Evolutionary conservation across 2,329 filamentous ascomycete species (phyloP), one percentile per base, ranked within the genome.

Genomic region (Chaetomiaceae sp.): DNA sequence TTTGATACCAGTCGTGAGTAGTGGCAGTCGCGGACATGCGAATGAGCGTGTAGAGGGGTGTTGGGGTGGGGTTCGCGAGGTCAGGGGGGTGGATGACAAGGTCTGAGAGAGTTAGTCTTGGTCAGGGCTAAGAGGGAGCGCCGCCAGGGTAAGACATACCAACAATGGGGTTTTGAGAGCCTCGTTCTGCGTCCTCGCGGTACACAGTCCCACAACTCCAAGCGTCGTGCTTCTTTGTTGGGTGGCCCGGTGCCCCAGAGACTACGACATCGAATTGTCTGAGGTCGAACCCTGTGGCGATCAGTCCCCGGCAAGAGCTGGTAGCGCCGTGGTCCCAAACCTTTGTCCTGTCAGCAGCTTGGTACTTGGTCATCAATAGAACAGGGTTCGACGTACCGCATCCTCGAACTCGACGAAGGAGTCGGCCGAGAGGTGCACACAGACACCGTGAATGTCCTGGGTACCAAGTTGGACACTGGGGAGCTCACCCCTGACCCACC

Each of bases 381-480:
- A 10, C 2, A 17, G 6, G 4, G 30, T 17, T 14, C n/a, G 19
- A 47, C 71, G 38, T 65, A 77, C 76, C 35, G 64, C 67, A 41
- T 79, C 70, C 57, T 82, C 79, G 70, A 78, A 82, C 44, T 74
- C 72, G 13, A 82, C 65, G 55, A 81, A 79, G 1, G 78, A 72
- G 55, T 81, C 78, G 0, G 72, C 65, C 0, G 70, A 70, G 14
- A 82, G 68, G 53, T 72, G 70, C 12, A 76, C 60, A 56, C 79
- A 82, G 14, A 76, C 70, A 0, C 76, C 73, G 31, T 69, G 66
- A 2, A 65, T 62, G 46, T 82, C 77, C 1, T 59, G 54, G 16
- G 63, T 54, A 21, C 70, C 71, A 1, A 79, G 60, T 1, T 64
- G 56, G 2, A 79, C 50, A 1, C 60, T 55, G 1, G 75, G 70